Evolutionary conservation across 345 rosid genomes (phyloP).

Genomic region (Hypericum androsaemum): DNA sequence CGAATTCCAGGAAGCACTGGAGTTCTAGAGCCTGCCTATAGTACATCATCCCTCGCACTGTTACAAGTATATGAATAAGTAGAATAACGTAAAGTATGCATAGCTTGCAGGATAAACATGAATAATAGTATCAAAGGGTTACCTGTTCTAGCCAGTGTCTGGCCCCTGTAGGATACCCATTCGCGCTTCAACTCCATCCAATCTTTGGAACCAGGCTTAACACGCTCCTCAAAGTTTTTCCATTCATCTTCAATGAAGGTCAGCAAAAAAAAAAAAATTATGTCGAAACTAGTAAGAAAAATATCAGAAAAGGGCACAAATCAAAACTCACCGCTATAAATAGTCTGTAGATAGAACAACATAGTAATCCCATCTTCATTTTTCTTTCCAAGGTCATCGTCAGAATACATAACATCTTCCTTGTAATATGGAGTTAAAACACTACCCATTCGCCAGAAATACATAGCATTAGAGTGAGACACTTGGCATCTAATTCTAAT

Average conservation of each 20-base stretch:
- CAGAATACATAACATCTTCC: constrained; percentile 82
- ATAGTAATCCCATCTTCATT: constrained; percentile 88
- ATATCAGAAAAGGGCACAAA: constrained; percentile 6
- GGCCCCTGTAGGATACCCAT: constrained; percentile 92
- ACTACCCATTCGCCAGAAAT: constrained; percentile 32
- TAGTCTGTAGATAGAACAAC: constrained; percentile 73
- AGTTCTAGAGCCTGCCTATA: constrained; percentile 64
- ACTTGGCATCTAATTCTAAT: no score
- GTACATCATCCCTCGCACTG: constrained; percentile 99
- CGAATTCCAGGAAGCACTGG: constrained; percentile 61
- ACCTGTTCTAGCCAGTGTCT: constrained; percentile 97
- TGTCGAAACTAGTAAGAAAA: constrained; percentile 4
- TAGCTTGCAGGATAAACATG: not conserved
- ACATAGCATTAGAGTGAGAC: no score
- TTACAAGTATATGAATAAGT: constrained; percentile 10
- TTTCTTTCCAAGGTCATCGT: constrained; percentile 63
- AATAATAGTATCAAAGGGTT: not conserved
- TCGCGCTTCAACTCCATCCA: constrained; percentile 40
- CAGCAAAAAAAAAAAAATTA: constrained; percentile 14
- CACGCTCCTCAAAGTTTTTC: constrained; percentile 59
- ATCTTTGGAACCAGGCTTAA: constrained; percentile 14
- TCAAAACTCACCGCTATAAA: constrained; percentile 70
- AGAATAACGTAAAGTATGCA: not conserved
- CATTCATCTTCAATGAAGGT: constrained; percentile 64
- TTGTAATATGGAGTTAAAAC: constrained; percentile 87